These are phyloP conservation scores for Fusarium setosum DNA, from an alignment of 2,329 filamentous ascomycete genomes.

Conservation along the genomic window DNA sequence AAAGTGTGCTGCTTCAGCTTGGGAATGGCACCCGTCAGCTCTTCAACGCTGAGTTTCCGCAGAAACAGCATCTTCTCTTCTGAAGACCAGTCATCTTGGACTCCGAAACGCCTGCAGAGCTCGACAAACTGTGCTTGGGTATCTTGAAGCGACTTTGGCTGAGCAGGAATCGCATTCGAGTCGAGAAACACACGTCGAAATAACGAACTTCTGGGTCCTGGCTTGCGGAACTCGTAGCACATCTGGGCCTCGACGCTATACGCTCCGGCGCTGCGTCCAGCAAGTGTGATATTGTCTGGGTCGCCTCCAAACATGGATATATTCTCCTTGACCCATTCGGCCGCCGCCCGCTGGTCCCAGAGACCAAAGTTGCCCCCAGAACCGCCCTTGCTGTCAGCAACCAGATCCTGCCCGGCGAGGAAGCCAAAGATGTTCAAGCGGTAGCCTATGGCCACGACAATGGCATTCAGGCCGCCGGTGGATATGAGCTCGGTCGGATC, in stretches of 20 bases:
- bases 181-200: conserved; percentile 55
- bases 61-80: conserved; percentile 48
- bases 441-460: conserved; percentile 60
- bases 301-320: conserved; percentile 60
- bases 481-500: conserved; percentile 56
- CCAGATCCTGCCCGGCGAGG: conserved; percentile 53
- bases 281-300: conserved; percentile 56
- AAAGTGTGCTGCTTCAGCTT: conserved; percentile 58
- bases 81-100: conserved; percentile 36
- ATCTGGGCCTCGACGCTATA: conserved; percentile 56
- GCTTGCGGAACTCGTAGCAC: conserved; percentile 48
- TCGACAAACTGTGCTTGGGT: conserved; percentile 56
- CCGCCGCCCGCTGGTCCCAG: conserved; percentile 60
- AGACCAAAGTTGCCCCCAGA: conserved; percentile 54
- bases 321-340: conserved; percentile 63
- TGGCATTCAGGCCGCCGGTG: conserved; percentile 48
- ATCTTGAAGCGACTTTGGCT: conserved; percentile 53
- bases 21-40: conserved; percentile 50
- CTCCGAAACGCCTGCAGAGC: conserved; percentile 49
- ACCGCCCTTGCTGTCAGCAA: conserved; percentile 34
- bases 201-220: conserved; percentile 22
- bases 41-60: conserved; percentile 43
- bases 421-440: conserved; percentile 59
- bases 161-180: conserved; percentile 58
- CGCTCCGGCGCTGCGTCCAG: conserved; percentile 56